Base-by-base conservation (phyloP, 495 filamentous ascomycete genomes). In the Daldinia vernicosa region DNA sequence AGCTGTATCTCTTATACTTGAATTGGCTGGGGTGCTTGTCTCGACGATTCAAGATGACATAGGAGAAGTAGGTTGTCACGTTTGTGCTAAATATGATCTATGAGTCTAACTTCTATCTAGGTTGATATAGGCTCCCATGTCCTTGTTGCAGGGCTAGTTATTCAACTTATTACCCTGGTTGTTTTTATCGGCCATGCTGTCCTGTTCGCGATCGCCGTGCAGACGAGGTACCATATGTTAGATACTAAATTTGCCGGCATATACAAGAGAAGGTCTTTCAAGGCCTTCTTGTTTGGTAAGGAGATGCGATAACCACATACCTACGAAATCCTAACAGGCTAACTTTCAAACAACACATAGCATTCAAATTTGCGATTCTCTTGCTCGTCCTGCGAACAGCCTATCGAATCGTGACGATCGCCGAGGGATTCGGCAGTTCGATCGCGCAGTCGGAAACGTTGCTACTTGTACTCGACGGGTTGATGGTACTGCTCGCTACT, bases 391-490 rank as follows among this genome's bases (percentile, higher is more conserved):
- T 80, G 6, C 75, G 81, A 40, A 77, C 78, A 8, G 63, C 74
- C 19, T 78, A 78, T 32, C 75, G 81, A 30, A 69, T 77, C 14
- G 66, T 78, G 28, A 65, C 61, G 2, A 32, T 72, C 24, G 63
- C 69, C 6, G 71, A 76, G 51, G 70, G 74, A 24, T 67, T 63
- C 26, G 43, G 17, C 15, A 74, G 68, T 53, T 68, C 69, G 1
- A 61, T 76, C 45, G 69, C 74, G 27, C 75, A 69, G 51, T 64
- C 65, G 5, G 75, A 77, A 64, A 50, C 64, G 17, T 43, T 76
- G 28, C 69, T 77, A 6, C 63, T 80, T 5, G 43, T 82, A 39
- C 73, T 84, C 28, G 80, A 85, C 66, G 82, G 79, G 27, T 64
- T 76, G 9, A 67, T 77, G 62, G 75, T 83, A 30, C 69, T 83